These are phyloP conservation scores for Adiantum capillusveneris DNA, from an alignment of 75 land plant genomes.

Conservation along the genomic window DNA sequence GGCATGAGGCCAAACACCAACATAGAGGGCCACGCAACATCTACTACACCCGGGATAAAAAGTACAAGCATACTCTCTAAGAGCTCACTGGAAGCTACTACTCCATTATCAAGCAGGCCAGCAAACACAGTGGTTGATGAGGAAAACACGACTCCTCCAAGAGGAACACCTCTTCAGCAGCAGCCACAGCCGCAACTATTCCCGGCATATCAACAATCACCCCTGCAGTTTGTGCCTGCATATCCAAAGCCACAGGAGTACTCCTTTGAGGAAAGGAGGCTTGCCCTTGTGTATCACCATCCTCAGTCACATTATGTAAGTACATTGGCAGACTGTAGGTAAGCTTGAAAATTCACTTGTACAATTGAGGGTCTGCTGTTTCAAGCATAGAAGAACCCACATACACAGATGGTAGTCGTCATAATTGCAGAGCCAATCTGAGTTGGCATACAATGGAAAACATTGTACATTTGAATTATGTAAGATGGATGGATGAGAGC, in stretches of 20 bases:
- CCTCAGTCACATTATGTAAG: neutral
- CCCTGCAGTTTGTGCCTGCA: neutral
- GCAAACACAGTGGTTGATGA: neutral
- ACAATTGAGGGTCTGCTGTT: too few relatives aligned
- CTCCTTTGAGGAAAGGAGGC: constrained; percentile 7
- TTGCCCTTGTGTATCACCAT: neutral
- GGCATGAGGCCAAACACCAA: neutral
- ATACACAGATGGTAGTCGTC: too few relatives aligned
- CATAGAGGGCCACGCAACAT: neutral
- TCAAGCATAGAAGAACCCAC: too few relatives aligned
- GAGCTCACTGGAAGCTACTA: neutral
- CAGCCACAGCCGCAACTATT: neutral
- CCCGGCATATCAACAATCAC: neutral
- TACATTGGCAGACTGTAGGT: neutral
- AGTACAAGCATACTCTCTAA: neutral
- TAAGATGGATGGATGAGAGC: too few relatives aligned
- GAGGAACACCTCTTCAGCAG: neutral
- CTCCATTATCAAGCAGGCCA: constrained; percentile 1
- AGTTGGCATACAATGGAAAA: too few relatives aligned
- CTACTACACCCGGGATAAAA: neutral
- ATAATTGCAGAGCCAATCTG: too few relatives aligned
- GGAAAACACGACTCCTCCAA: constrained; percentile 1
- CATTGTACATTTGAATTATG: too few relatives aligned
- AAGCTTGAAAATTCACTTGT: too few relatives aligned
- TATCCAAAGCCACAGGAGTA: constrained; percentile 4